Base-by-base conservation (phyloP, 2,329 filamentous ascomycete genomes). In the Trichoderma sp. region DNA sequence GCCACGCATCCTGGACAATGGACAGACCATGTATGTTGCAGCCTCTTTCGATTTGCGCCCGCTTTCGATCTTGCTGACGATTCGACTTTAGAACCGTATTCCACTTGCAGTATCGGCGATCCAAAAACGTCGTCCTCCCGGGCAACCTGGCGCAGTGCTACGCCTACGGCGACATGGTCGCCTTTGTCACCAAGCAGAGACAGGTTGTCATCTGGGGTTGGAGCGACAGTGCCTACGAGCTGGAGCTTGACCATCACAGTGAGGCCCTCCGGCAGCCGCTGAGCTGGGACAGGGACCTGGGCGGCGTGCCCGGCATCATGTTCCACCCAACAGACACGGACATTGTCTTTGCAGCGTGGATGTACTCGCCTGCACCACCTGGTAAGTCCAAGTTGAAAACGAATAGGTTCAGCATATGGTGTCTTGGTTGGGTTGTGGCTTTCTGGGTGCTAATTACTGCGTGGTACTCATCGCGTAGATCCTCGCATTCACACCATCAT, bases 161-260 rank as follows among this genome's bases (percentile, higher is more conserved):
- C 56, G 66, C 63, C 5, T 64, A 74, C 2, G 67, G 64, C 1
- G 69, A 70, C 17, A 66, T 63, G 10, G 66, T 69, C 1, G 71
- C 65, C 1, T 59, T 72, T n/a, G 68, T 72, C 9, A 72, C 71
- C 0, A 56, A n/a, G 10, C 66, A 68, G n/a, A 64, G 65, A 0
- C 60, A 67, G 5, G 64, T 75, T 17, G 39, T 74, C 30, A 15
- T 66, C 17, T 74, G 71, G 62, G 47, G 47, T 3, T 74, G 72
- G 71, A 63, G 54, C 1, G 70, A 68, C 2, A 66, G 54, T 3
- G 65, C 69, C 1, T 50, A 47, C 0, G 68, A 72, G 14, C 57
- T 75, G 2, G 66, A 70, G 15, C 47, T 67, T 28, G 63, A 67
- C 21, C 30, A 67, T 3, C 48, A 65, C 3, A 28, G 39, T 7